Percentiles rank a stretch among this genome's conserved stretches.
These are phyloP conservation scores for Paxillus ammoniavirescens DNA, from an alignment of 768 basidiomycete species.

Conservation along the genomic window DNA sequence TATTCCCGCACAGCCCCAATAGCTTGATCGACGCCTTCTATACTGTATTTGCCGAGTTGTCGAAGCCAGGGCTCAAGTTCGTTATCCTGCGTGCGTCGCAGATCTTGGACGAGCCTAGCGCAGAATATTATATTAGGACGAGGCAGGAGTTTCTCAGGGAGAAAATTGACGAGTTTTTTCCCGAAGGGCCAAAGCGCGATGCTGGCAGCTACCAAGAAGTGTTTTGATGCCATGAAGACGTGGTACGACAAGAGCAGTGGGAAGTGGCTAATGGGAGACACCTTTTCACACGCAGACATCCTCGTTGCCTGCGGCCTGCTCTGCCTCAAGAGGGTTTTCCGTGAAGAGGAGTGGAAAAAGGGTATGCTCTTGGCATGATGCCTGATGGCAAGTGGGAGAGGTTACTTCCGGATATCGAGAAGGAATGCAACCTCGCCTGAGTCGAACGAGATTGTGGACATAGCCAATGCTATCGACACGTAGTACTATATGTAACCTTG, in stretches of 20 bases:
- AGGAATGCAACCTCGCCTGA: slow-evolving; percentile 21
- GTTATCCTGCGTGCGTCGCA: slow-evolving; percentile 22
- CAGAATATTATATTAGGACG: slow-evolving; percentile 37
- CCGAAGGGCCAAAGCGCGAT: slow-evolving; percentile 32
- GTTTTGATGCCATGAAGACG: slow-evolving; percentile 5
- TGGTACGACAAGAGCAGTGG: slow-evolving; percentile 25
- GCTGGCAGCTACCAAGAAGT: too few relatives aligned
- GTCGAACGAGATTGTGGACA: background rate
- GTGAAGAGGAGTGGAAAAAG: slow-evolving; percentile 25
- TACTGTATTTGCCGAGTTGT: background rate
- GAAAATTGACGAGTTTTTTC: slow-evolving; percentile 39
- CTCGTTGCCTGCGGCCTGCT: slow-evolving; percentile 15
- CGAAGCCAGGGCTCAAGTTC: slow-evolving; percentile 4
- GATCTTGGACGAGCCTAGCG: slow-evolving; percentile 34
- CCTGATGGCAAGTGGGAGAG: slow-evolving; percentile 27
- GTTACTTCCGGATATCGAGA: slow-evolving; percentile 22
- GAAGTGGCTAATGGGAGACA: slow-evolving; percentile 30
- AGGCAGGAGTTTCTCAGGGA: slow-evolving; percentile 32
- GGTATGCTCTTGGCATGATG: slow-evolving; percentile 22
- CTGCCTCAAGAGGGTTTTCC: slow-evolving; percentile 19
- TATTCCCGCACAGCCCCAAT: slow-evolving; percentile 23
- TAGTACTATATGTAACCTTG: too few relatives aligned
- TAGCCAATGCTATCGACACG: too few relatives aligned
- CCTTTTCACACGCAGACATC: slow-evolving; percentile 32
- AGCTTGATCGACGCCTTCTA: slow-evolving; percentile 24